Conservation (phyloP, 306 rosid species). For the Sphenostylis stenocarpa region DNA sequence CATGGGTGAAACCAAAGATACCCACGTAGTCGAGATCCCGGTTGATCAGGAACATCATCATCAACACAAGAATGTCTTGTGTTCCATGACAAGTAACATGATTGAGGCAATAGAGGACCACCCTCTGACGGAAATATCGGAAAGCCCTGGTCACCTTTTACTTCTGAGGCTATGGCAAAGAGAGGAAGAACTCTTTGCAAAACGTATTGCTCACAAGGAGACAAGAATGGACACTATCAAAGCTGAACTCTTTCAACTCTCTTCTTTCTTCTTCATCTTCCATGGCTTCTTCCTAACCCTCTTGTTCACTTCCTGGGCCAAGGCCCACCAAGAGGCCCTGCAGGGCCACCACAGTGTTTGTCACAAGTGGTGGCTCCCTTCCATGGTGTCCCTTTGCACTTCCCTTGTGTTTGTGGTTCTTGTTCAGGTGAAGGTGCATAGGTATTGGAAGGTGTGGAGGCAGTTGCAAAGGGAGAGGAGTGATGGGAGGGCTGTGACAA, state of each 20-base stretch:
- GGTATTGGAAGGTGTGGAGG: slow-evolving; percentile 72
- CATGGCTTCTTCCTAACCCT: slow-evolving; percentile 67
- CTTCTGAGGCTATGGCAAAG: slow-evolving; percentile 91
- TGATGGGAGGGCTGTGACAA: slow-evolving; percentile 49
- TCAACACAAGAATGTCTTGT: slow-evolving; percentile 39
- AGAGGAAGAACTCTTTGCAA: slow-evolving; percentile 66
- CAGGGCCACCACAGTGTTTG: slow-evolving; percentile 26
- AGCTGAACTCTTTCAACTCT: slow-evolving; percentile 68
- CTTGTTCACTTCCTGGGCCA: slow-evolving; percentile 61
- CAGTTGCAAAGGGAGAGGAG: slow-evolving; percentile 59
- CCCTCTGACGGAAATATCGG: slow-evolving; percentile 76
- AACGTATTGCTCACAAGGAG: slow-evolving; percentile 53
- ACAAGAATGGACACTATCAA: slow-evolving; percentile 52
- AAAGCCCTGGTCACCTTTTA: slow-evolving; percentile 77
- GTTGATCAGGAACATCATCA: slow-evolving; percentile 58
- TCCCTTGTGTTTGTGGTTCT: slow-evolving; percentile 56
- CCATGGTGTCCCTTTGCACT: slow-evolving; percentile 50
- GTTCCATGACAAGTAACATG: slow-evolving; percentile 29
- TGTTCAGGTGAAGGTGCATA: slow-evolving; percentile 56
- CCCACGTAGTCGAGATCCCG: slow-evolving; percentile 79
- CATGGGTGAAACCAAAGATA: slow-evolving; percentile 64
- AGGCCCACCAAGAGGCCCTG: background rate
- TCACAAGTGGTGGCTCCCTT: slow-evolving; percentile 79
- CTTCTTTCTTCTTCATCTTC: slow-evolving; percentile 68
- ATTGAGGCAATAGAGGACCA: slow-evolving; percentile 73